A percentile compares a stretch with the other conserved stretches of the same genome.
These are phyloP conservation scores for Leishmania arabica DNA, from an alignment of 208 protist genomes.

Conservation along the genomic window DNA sequence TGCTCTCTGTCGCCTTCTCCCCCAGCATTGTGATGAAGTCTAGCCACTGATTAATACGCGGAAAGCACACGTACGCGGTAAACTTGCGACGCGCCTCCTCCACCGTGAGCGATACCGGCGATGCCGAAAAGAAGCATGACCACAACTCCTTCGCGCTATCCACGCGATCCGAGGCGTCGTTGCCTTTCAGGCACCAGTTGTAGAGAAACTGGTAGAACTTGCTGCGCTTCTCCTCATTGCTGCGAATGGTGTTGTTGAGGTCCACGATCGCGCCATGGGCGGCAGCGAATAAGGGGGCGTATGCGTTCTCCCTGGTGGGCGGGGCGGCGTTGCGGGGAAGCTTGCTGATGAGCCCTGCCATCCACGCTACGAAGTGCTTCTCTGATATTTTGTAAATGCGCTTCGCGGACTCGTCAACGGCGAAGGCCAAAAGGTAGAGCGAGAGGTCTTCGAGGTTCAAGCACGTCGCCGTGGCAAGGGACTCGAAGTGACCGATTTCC, in stretches of 20 bases:
- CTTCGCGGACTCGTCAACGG: conserved; percentile 31
- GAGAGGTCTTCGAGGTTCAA: conserved; percentile 65
- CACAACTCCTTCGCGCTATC: conserved; percentile 71
- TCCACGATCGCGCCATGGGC: conserved; percentile 28
- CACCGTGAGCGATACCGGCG: conserved; percentile 23
- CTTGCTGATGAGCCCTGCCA: conserved; percentile 18
- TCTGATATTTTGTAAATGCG: conserved; percentile 45
- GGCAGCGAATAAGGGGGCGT: conserved; percentile 32
- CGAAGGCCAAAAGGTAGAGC: conserved; percentile 68
- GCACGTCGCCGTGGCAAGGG: conserved; percentile 40
- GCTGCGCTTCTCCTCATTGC: conserved; percentile 26
- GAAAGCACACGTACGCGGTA: conserved; percentile 53
- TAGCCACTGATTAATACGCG: conserved; percentile 52
- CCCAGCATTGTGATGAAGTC: conserved; percentile 41
- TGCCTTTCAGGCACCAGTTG: conserved; percentile 44
- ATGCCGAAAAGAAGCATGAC: conserved; percentile 55
- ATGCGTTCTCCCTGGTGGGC: conserved; percentile 22
- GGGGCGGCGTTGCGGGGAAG: conserved; percentile 17
- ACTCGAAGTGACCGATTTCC: conserved; percentile 46
- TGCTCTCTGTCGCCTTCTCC: conserved; percentile 14
- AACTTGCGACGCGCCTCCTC: conserved; percentile 25
- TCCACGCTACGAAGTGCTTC: conserved; percentile 47
- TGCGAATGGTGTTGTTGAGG: conserved; percentile 31
- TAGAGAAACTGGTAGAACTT: conserved; percentile 71
- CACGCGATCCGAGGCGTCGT: conserved; percentile 30